Evolutionary conservation across 2,329 filamentous ascomycete genomes (phyloP).

Genomic region (Fusarium udum): DNA sequence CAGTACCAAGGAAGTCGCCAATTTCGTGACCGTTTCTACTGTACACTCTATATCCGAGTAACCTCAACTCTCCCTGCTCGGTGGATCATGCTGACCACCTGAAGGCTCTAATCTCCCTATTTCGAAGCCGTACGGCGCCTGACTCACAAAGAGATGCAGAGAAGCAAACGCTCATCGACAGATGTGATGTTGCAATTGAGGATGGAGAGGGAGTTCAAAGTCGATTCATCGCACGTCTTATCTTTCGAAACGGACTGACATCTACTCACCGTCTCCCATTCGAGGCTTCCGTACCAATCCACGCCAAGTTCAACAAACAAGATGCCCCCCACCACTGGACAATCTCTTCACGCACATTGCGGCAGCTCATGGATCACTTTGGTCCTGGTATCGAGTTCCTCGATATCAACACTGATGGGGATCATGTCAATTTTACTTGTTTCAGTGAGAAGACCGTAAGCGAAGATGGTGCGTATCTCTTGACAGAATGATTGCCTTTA

Average conservation of each 20-base stretch:
- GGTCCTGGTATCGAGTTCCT: slow-evolving; percentile 82
- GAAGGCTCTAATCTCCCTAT: slow-evolving; percentile 75
- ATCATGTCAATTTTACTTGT: slow-evolving; percentile 80
- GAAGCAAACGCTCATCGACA: slow-evolving; percentile 75
- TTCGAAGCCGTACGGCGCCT: slow-evolving; percentile 70
- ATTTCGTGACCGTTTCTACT: slow-evolving; percentile 72
- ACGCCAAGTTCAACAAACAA: slow-evolving; percentile 76
- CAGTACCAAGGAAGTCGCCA: slow-evolving; percentile 66
- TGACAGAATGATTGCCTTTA: not conserved
- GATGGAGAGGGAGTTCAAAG: slow-evolving; percentile 77
- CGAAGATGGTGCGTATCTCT: slow-evolving; percentile 55
- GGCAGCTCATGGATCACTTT: slow-evolving; percentile 83
- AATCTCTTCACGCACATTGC: slow-evolving; percentile 75
- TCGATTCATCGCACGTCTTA: slow-evolving; percentile 76
- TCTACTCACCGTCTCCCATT: slow-evolving; percentile 82
- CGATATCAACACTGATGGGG: slow-evolving; percentile 78
- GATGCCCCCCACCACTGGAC: slow-evolving; percentile 76
- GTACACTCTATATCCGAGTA: slow-evolving; percentile 77
- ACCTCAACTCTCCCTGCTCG: slow-evolving; percentile 6
- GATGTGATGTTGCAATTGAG: slow-evolving; percentile 77
- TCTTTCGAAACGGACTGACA: slow-evolving; percentile 79
- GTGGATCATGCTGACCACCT: not conserved
- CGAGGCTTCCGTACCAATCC: slow-evolving; percentile 76
- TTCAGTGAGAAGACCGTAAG: slow-evolving; percentile 82
- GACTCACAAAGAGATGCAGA: slow-evolving; percentile 68